Evolutionary conservation across 2,329 filamentous ascomycete species (phyloP), one percentile per base, ranked within the genome.

Genomic region (Fusarium sp.): DNA sequence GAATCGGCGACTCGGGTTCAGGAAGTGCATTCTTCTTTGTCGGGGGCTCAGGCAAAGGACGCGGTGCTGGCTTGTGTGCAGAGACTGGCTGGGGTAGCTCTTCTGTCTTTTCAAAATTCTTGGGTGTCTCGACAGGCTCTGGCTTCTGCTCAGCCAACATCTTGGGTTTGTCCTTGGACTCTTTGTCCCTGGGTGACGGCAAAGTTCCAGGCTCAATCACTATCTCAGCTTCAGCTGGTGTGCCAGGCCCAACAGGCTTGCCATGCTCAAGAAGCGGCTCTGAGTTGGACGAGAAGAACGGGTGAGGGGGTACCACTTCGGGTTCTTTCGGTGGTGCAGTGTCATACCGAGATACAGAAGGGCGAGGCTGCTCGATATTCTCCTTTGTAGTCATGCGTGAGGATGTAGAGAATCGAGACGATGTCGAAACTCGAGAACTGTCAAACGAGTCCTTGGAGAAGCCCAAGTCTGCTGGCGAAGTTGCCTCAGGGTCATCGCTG

Each of bases 331-430:
- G 32, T 14, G 66, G 73, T 55, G 62, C 66, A 11, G 71, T 50
- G 8, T 72, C 60, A 15, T 69, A 68, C 32, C 63, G 62, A 7
- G 71, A 61, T 22, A 59, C 48, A 48, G 59, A 48, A 26, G 70
- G 45, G 24, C 72, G 68, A 36, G 47, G 48, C 26, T 75, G 68
- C 2, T 75, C 61, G 14, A 36, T 12, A 14, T 75, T 66, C 10
- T 75, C 72, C 35, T 54, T 66, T 8, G 65, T 57, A n/a, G 66
- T 63, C 35, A 68, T 64, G 10, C 73, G 72, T n/a, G 72, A 75
- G 6, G 69, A 53, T 26, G 60, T 68, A n/a, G 72, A 74, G 45
- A 70, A 70, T 36, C 72, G 56, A 44, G 72, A 74, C 22, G 72
- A 75, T 17, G 60, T 73, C 4, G 70, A 74, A 42, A 72, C 53